phyloP scores from a whole-genome alignment of 257 asterid species.

The Phtheirospermum japonicum region DNA sequence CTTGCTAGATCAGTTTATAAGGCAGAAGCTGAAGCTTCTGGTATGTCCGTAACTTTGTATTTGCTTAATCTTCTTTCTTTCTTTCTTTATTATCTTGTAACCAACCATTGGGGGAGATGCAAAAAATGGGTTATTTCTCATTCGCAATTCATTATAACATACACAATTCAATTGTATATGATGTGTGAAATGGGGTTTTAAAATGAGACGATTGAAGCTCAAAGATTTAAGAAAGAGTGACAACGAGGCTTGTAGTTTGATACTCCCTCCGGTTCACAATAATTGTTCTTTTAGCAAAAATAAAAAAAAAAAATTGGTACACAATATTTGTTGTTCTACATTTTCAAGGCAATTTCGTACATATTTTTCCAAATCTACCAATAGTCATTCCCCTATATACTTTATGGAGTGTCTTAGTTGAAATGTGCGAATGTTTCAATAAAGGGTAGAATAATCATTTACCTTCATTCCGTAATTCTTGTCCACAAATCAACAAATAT shows the following conservation, averaged over 20 bases:
- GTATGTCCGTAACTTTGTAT: constrained; percentile 40
- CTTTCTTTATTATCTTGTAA: constrained; percentile 6
- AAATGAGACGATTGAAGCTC: neutral
- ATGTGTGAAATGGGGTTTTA: neutral
- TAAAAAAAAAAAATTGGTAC: too few species aligned
- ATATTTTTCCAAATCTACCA: too few species aligned
- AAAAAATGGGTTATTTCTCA: neutral
- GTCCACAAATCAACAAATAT: too few species aligned
- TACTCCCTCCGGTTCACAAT: too few species aligned
- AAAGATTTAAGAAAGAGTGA: neutral
- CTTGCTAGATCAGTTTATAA: constrained; percentile 63
- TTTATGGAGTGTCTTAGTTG: too few species aligned
- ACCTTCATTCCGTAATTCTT: too few species aligned
- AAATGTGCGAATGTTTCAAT: too few species aligned
- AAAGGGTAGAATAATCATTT: too few species aligned
- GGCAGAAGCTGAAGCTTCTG: constrained; percentile 78
- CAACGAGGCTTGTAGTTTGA: neutral
- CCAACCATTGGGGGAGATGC: neutral
- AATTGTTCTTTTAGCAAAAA: too few species aligned
- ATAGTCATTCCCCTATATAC: too few species aligned
- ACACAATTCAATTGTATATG: neutral
- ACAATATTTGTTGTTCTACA: too few species aligned
- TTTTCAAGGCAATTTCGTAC: too few species aligned
- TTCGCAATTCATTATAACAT: neutral
- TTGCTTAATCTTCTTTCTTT: neutral